These are phyloP conservation scores for Orychophragmus violaceus DNA, from an alignment of 345 rosid genomes.

Conservation along the genomic window DNA sequence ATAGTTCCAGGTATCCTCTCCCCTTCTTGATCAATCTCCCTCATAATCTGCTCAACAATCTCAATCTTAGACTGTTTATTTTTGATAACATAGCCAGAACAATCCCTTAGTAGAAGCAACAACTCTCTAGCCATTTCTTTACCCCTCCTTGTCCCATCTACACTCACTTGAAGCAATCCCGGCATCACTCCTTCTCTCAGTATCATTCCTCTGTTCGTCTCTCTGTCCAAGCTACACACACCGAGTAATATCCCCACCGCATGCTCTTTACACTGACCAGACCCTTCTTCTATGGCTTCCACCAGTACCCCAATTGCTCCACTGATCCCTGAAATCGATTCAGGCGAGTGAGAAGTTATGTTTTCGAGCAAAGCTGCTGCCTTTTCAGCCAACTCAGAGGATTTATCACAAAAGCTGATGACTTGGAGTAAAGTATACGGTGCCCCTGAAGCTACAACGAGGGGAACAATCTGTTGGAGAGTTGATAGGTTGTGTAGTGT, in stretches of 20 bases:
- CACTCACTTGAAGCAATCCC: conserved; percentile 69
- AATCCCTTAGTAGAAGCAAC: conserved; percentile 59
- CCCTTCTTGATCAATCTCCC: conserved; percentile 61
- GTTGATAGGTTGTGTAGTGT: conserved; percentile 80
- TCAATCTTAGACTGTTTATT: conserved; percentile 40
- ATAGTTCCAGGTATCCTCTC: conserved; percentile 40
- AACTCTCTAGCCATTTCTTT: conserved; percentile 57
- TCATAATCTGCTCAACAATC: conserved; percentile 54
- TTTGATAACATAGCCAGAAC: conserved; percentile 26
- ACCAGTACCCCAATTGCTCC: conserved; percentile 58
- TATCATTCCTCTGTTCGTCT: conserved; percentile 56
- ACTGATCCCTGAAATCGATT: conserved; percentile 30
- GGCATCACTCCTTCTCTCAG: conserved; percentile 78
- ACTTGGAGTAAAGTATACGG: conserved; percentile 47
- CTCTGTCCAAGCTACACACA: conserved; percentile 58
- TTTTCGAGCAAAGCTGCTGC: conserved; percentile 57
- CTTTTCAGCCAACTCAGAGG: conserved; percentile 50
- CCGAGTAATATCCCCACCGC: conserved; percentile 61
- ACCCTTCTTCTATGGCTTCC: conserved; percentile 75
- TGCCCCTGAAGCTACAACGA: conserved; percentile 47
- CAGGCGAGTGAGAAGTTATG: conserved; percentile 33
- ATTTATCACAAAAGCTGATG: conserved; percentile 35
- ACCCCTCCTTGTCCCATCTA: conserved; percentile 64
- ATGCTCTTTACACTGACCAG: conserved; percentile 55
- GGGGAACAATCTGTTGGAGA: conserved; percentile 44